Conservation (phyloP, 2,329 filamentous ascomycete species). For the Neofusicoccum sp. region DNA sequence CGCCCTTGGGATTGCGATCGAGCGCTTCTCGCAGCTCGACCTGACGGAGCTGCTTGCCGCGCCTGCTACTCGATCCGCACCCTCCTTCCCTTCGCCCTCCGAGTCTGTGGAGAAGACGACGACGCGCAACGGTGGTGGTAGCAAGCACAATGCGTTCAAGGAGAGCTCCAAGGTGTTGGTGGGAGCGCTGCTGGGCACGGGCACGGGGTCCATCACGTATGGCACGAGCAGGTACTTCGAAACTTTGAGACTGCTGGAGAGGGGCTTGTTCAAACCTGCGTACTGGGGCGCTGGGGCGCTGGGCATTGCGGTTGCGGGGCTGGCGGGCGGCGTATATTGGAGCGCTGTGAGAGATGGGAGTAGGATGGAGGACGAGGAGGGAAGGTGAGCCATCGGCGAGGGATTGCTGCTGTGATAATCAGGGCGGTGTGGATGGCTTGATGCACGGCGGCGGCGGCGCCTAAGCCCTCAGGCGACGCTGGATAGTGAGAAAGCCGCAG, state of each 20-base stretch:
- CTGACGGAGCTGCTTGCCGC: conserved; percentile 31
- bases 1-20: conserved; percentile 52
- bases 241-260: conserved; percentile 45
- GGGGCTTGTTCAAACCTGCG: conserved; percentile 45
- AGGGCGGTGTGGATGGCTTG: too few species aligned
- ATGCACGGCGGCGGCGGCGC: too few species aligned
- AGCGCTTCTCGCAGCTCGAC: conserved; percentile 49
- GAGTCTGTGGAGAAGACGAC: conserved; percentile 37
- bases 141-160: not conserved
- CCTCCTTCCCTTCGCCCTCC: too few species aligned
- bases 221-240: conserved; percentile 53
- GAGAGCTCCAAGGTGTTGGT: conserved; percentile 29
- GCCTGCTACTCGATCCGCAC: too few species aligned
- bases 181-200: conserved; percentile 47
- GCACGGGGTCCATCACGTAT: conserved; percentile 51
- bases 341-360: conserved; percentile 20
- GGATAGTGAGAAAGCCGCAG: too few species aligned
- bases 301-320: conserved; percentile 31
- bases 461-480: too few species aligned
- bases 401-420: not conserved
- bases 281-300: conserved; percentile 33
- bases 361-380: not conserved
- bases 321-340: conserved; percentile 25
- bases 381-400: not conserved
- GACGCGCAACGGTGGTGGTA: conserved; percentile 22